Conservation (phyloP, 2,329 filamentous ascomycete genomes). For the Helicocarpus griseus region DNA sequence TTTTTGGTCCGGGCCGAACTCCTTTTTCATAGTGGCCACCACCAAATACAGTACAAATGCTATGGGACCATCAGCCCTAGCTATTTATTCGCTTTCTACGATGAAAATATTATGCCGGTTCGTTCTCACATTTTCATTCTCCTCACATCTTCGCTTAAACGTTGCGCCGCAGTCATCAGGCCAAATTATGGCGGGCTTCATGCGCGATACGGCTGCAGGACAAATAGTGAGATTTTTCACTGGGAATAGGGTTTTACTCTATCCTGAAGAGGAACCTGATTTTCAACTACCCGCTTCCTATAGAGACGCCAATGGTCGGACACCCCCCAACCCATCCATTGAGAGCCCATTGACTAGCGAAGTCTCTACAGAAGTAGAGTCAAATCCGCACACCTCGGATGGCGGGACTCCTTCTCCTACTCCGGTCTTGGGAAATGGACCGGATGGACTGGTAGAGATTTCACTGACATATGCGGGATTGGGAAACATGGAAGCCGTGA, state of each 20-base stretch:
- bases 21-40: background rate
- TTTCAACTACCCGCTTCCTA: constrained; percentile 6
- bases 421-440: background rate
- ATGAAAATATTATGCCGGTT: too few relatives aligned
- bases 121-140: too few relatives aligned
- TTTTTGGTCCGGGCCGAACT: background rate
- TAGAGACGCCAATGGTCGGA: too few relatives aligned
- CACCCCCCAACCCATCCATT: background rate
- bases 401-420: background rate
- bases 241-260: constrained; percentile 29
- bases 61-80: too few relatives aligned
- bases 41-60: too few relatives aligned
- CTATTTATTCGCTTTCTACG: too few relatives aligned
- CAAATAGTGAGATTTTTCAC: constrained; percentile 34
- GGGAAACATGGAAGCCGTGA: background rate
- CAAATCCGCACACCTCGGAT: background rate
- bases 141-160: too few relatives aligned
- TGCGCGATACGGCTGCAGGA: constrained; percentile 35
- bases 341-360: background rate
- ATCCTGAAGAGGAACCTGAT: constrained; percentile 34
- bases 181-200: constrained; percentile 20
- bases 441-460: background rate
- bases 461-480: background rate
- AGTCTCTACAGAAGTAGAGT: background rate
- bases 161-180: background rate